Evolutionary conservation across 192 early-diverging fungal genomes (phyloP), one percentile per base, ranked within the genome.

Genomic region (Gryganskiella cystojenkinii): DNA sequence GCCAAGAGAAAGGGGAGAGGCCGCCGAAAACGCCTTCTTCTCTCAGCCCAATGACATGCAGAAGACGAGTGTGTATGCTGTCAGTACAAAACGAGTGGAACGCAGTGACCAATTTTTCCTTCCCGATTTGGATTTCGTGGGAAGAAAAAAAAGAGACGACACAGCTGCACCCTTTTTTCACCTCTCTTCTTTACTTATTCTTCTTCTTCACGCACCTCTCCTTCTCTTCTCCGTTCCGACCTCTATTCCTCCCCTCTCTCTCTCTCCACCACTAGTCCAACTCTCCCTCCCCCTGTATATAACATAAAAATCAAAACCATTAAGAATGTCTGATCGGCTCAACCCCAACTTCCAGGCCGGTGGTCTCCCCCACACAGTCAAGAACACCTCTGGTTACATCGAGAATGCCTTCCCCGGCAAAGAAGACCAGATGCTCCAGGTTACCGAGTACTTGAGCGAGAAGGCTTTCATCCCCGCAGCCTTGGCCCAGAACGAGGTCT

Each of bases 381-480:
- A 83, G 64, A 68, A 80, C 52, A 73, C 80, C 8, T 71, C 70
- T 64, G 94, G 92, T 65, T 95, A 95, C 80, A 87, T 89, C 34
- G 87, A 84, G 50, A 95, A 95, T 81, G 90, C 93, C 55, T 99
- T 94, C 86, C 88, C 89, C 33, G 95, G 94, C 76, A 99, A 99
- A 85, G 82, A 90, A 31, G 94, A 97, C 50, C 97, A 99, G 86
- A 92, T 98, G 88, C 68, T 87, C 27, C 83, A 94, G 71, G 96
- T 98, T 73, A 90, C 88, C 67, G 84, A 85, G 54, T 92, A 94
- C 73, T 83, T 99, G 60, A 89, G 92, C 61, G 89, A 94, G 71
- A 91, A 93, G 69, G 94, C 93, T 42, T 93, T 93, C 70, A 92
- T 99, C 57, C 97, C 97, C 31, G 86, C 89, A 61, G 94, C 93